Conservation (phyloP, 257 asterid genomes). For the Salvia hispanica region DNA sequence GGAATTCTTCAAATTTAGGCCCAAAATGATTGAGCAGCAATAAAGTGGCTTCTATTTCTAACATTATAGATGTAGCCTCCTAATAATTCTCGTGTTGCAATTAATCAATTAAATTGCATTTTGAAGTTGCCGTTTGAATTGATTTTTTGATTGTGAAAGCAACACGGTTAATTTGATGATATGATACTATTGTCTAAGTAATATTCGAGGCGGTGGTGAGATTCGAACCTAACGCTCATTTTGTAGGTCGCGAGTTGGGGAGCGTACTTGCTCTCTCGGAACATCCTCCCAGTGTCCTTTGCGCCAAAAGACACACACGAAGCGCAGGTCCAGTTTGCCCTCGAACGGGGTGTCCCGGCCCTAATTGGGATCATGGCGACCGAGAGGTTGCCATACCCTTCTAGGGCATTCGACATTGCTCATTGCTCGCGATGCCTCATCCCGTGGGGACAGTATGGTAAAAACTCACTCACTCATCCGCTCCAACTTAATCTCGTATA, state of each 20-base stretch:
- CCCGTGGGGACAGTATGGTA: constrained; percentile 87
- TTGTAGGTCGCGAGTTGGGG: constrained; percentile 98
- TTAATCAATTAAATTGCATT: background rate
- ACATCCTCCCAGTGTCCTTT: constrained; percentile 76
- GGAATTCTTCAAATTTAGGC: constrained; percentile 22
- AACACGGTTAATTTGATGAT: background rate
- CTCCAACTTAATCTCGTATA: background rate
- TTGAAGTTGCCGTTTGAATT: background rate
- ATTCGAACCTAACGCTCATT: background rate
- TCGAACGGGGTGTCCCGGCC: constrained; percentile 95
- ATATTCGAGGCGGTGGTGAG: background rate
- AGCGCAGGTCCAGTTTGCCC: constrained; percentile 93
- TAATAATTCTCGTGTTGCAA: constrained; percentile 8
- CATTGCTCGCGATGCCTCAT: constrained; percentile 97
- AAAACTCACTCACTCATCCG: background rate
- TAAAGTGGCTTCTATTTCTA: constrained; percentile 22
- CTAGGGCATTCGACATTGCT: constrained; percentile 91
- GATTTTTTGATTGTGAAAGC: background rate
- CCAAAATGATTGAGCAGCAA: constrained; percentile 23
- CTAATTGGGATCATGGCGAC: constrained; percentile 79
- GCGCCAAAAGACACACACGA: constrained; percentile 94
- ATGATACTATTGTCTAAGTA: background rate
- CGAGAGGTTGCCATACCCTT: constrained; percentile 77
- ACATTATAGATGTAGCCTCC: background rate
- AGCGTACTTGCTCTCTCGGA: constrained; percentile 76